A percentile compares a stretch with the other conserved stretches of the same genome.
Conservation (phyloP, 305 asterid genomes). For the Fraxinus latifolia region DNA sequence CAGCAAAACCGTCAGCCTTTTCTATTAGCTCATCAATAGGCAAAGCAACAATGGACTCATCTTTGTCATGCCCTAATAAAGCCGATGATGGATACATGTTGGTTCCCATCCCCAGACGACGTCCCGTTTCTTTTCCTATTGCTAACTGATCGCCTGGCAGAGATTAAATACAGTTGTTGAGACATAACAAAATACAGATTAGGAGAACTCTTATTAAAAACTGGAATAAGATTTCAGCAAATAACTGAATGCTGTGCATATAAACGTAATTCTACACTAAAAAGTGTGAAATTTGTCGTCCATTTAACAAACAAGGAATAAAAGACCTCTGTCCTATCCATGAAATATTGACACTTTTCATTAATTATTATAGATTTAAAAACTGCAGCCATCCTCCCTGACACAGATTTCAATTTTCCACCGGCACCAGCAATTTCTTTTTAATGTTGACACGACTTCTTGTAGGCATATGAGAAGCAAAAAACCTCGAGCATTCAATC, state of each 20-base stretch:
- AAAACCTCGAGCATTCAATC: neutral
- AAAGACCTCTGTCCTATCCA: neutral
- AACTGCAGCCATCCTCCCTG: neutral
- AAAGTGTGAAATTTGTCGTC: neutral
- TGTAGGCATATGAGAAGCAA: neutral
- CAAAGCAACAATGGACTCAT: conserved; percentile 59
- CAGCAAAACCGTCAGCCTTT: conserved; percentile 86
- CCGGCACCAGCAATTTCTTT: neutral
- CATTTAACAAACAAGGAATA: neutral
- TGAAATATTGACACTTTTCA: neutral
- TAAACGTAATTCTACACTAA: neutral
- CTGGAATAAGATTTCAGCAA: neutral
- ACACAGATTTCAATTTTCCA: neutral
- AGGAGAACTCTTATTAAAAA: neutral
- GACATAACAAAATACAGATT: neutral
- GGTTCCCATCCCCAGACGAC: conserved; percentile 82
- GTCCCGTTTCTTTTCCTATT: conserved; percentile 77
- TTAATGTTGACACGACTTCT: neutral
- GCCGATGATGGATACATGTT: conserved; percentile 78
- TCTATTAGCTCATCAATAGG: conserved; percentile 71
- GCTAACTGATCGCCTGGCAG: conserved; percentile 75
- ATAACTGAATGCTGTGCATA: neutral
- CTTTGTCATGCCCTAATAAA: conserved; percentile 58
- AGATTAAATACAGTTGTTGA: conserved; percentile 18
- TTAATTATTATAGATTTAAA: neutral